These are phyloP conservation scores for Mycena polygramma DNA, from an alignment of 768 basidiomycete species.

Conservation along the genomic window DNA sequence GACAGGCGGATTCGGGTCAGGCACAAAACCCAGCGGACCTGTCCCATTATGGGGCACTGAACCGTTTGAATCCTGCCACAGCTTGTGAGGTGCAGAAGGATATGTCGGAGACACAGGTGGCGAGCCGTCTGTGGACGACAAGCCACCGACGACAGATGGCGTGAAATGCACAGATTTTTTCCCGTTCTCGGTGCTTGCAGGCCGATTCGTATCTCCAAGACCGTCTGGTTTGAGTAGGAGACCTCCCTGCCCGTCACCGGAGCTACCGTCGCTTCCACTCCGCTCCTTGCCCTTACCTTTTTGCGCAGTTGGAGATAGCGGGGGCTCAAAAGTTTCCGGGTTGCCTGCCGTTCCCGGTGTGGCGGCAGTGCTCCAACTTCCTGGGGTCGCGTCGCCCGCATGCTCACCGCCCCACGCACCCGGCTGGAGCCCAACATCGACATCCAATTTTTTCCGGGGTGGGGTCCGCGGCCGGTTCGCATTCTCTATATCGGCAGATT, in stretches of 20 bases:
- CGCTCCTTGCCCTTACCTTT: slow-evolving; percentile 42
- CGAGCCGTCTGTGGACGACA: slow-evolving; percentile 26
- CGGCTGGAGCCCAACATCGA: slow-evolving; percentile 37
- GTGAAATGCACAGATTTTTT: slow-evolving; percentile 65
- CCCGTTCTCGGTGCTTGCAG: slow-evolving; percentile 46
- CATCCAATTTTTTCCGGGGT: slow-evolving; percentile 34
- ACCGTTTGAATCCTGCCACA: slow-evolving; percentile 11
- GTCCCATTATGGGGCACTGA: slow-evolving; percentile 9
- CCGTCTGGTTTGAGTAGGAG: slow-evolving; percentile 34
- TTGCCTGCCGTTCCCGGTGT: slow-evolving; percentile 29
- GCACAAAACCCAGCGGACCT: slow-evolving; percentile 38
- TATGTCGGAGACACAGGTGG: slow-evolving; percentile 34
- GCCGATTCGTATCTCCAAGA: slow-evolving; percentile 38
- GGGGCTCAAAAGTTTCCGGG: slow-evolving; percentile 30
- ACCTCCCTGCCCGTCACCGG: slow-evolving; percentile 39
- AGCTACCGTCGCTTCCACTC: slow-evolving; percentile 47
- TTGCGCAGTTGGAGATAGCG: slow-evolving; percentile 27
- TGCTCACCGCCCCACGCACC: slow-evolving; percentile 38
- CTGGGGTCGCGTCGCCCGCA: slow-evolving; percentile 67
- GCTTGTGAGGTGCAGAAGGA: slow-evolving; percentile 20
- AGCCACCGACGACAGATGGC: slow-evolving; percentile 55
- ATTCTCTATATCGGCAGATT: slow-evolving; percentile 36
- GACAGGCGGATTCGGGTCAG: slow-evolving; percentile 28
- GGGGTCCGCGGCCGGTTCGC: slow-evolving; percentile 43
- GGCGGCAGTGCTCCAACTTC: slow-evolving; percentile 50